Evolutionary conservation across 176 grass and related monocot species (phyloP).

Genomic region (Microstegium vimineum): DNA sequence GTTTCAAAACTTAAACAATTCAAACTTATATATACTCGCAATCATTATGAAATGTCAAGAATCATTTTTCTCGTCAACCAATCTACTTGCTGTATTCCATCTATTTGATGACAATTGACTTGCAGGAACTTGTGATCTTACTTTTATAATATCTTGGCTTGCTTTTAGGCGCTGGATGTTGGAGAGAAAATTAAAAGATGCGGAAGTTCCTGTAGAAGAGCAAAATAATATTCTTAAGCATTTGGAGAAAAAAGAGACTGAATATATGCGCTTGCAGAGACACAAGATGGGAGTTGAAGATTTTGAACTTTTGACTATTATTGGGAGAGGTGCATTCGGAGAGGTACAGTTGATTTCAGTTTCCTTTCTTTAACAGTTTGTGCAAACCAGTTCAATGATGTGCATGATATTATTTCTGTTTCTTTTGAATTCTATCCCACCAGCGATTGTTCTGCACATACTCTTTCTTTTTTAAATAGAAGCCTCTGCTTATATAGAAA

Average conservation of each 20-base stretch:
- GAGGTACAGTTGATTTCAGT: constrained; percentile 47
- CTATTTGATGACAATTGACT: neutral
- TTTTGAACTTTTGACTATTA: constrained; percentile 99
- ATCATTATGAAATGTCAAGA: neutral
- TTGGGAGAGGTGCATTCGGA: constrained; percentile 97
- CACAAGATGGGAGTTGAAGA: constrained; percentile 98
- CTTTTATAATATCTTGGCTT: constrained; percentile 26
- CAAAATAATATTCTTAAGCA: constrained; percentile 90
- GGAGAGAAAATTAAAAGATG: constrained; percentile 92
- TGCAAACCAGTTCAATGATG: neutral
- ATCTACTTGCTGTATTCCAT: neutral
- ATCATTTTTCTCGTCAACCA: neutral
- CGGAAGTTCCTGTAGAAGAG: constrained; percentile 96
- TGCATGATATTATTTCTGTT: neutral
- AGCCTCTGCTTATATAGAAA: neutral
- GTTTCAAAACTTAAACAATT: neutral
- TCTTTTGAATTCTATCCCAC: constrained; percentile 5
- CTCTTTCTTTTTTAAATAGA: neutral
- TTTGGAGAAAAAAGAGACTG: constrained; percentile 97
- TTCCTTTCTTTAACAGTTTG: constrained; percentile 12
- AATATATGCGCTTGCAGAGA: constrained; percentile 96
- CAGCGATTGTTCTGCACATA: neutral
- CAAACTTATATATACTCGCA: neutral
- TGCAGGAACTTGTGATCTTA: neutral
- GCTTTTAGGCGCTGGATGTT: constrained; percentile 80